Evolutionary conservation across 441 rosid species (phyloP), one percentile per base, ranked within the genome.

Genomic region (Metrosideros polymorpha): DNA sequence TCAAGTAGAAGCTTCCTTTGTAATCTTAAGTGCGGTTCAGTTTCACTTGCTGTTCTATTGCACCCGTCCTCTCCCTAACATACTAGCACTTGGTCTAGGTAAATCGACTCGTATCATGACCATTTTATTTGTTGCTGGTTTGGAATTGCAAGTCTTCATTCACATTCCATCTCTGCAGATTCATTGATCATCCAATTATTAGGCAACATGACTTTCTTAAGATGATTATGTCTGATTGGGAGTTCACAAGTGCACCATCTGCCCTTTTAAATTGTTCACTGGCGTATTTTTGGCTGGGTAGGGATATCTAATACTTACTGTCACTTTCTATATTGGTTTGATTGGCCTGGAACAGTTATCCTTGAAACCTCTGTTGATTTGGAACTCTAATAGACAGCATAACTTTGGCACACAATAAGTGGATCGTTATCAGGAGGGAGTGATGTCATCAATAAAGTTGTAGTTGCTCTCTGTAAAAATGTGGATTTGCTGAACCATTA

Each of bases 1-100:
- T 89, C 99, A 95, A 94, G 98, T 95, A 89, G 99, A 95, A 90
- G 95, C 95, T 87, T 96, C 96, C 95, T 96, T 96, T 92, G 95
- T 94, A 52, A 86, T 95, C 89, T 91, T 97, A 89, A 94, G 96
- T 87, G 94, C 90, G 19, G 85, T 95, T 85, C 99, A 97, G 93
- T 96, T 97, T 93, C 99, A 97, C 92, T 87, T 96, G 89, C 92
- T 97, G 87, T 97, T 96, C 93, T 97, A 95, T 91, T 96, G 95
- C 92, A 92, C 97, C 82, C 99, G 99, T 87, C 91, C 95, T 86
- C 99, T 97, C 87, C 99, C 99, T 76, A 97, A 96, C 90, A 89
- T 94, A 56, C 93, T 97, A 79, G 96, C 99, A 85, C 85, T 95
- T 92, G 98, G 92, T 88, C 84, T 94, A 96, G 99, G 99, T 97